phyloP scores from a whole-genome alignment of 306 rosid genomes.

The Albizia julibrissin region DNA sequence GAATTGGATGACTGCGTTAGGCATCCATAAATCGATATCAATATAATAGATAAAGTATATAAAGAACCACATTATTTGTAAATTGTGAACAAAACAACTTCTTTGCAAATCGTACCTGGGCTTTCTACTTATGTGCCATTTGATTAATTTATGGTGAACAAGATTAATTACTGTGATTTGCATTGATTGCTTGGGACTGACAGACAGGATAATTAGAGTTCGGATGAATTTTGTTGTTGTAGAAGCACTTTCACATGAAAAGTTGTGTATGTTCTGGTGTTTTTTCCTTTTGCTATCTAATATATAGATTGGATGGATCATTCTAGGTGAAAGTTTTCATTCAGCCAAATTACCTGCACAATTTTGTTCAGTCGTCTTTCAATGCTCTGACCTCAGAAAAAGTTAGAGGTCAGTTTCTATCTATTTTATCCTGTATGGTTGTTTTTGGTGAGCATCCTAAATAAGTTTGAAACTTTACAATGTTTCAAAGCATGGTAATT shows the following conservation, averaged over 20 bases:
- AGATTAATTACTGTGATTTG: neutral
- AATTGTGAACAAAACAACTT: neutral
- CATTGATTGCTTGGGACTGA: neutral
- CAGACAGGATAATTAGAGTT: neutral
- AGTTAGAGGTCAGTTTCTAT: neutral
- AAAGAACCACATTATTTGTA: neutral
- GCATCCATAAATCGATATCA: neutral
- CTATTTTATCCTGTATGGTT: neutral
- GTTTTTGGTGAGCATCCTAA: neutral
- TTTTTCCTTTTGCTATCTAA: neutral
- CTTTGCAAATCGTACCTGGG: neutral
- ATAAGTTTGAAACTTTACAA: neutral
- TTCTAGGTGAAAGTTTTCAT: constrained; percentile 68
- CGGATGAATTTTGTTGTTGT: neutral
- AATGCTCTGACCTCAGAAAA: constrained; percentile 60
- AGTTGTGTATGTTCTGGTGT: neutral
- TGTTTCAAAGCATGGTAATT: neutral
- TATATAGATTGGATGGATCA: constrained; percentile 8
- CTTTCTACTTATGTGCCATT: neutral
- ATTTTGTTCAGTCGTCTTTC: constrained; percentile 71
- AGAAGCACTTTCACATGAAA: neutral
- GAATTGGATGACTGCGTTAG: neutral
- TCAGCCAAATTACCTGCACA: constrained; percentile 66
- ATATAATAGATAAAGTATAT: neutral
- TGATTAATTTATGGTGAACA: neutral